Conservation (phyloP, 148 eudicot genomes). For the Camellia sinensis region DNA sequence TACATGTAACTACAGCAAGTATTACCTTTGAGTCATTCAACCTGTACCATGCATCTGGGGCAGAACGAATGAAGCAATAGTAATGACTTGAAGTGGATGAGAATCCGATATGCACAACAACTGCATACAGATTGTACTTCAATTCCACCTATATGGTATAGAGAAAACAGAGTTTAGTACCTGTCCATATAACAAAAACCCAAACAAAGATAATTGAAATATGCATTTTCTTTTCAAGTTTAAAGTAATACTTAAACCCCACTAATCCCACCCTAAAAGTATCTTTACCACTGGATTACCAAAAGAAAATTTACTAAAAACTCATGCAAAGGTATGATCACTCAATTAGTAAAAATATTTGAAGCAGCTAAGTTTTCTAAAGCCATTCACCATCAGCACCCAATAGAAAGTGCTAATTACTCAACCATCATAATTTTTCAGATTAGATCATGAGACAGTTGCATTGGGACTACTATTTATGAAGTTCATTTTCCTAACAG, state of each 20-base stretch:
- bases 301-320: neutral
- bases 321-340: neutral
- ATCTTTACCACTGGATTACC: conserved; percentile 5
- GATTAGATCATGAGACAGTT: neutral
- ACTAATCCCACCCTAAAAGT: too few relatives aligned
- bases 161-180: conserved; percentile 5
- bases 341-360: neutral
- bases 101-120: conserved; percentile 72
- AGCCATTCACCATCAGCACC: neutral
- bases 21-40: conserved; percentile 80
- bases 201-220: neutral
- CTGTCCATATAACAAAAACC: neutral
- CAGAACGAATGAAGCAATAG: conserved; percentile 65
- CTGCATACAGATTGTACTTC: conserved; percentile 66
- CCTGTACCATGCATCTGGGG: conserved; percentile 66
- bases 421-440: neutral
- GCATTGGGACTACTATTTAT: neutral
- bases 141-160: conserved; percentile 45
- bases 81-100: conserved; percentile 81
- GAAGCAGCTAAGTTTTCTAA: neutral
- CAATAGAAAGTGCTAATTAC: neutral
- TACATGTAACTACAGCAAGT: neutral
- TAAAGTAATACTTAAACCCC: neutral
- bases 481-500: neutral
- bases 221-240: neutral